A percentile compares a stretch with the other conserved stretches of the same genome.
Evolutionary conservation across 768 basidiomycete genomes (phyloP).

Genomic region (Collybiopsis confluens): DNA sequence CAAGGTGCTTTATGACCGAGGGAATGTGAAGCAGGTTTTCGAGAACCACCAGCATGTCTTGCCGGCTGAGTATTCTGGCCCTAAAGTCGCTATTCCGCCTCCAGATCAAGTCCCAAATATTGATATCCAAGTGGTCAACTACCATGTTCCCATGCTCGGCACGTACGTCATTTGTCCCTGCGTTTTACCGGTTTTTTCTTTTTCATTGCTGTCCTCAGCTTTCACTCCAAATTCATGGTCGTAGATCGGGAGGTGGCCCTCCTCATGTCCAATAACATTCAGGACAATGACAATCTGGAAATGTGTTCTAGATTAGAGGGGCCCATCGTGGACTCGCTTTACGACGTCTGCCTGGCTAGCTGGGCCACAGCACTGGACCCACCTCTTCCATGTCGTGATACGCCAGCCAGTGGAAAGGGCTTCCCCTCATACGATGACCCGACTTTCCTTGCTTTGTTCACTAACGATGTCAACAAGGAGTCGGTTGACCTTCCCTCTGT

Average conservation of each 20-base stretch:
- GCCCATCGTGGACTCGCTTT: slow-evolving; percentile 63
- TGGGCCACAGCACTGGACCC: slow-evolving; percentile 50
- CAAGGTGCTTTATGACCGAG: slow-evolving; percentile 70
- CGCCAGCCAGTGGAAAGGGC: slow-evolving; percentile 22
- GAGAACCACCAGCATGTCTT: slow-evolving; percentile 44
- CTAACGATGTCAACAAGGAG: neutral
- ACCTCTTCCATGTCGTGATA: slow-evolving; percentile 35
- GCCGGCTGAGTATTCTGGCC: slow-evolving; percentile 38
- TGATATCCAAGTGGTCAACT: slow-evolving; percentile 57
- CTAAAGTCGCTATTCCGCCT: slow-evolving; percentile 46
- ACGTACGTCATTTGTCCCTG: too few relatives aligned
- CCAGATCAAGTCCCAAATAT: slow-evolving; percentile 56
- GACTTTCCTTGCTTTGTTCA: neutral
- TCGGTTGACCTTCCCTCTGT: neutral
- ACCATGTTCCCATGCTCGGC: slow-evolving; percentile 30
- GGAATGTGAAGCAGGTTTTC: slow-evolving; percentile 45
- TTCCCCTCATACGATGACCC: slow-evolving; percentile 37
- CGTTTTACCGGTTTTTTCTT: neutral
- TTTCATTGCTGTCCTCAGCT: slow-evolving; percentile 34
- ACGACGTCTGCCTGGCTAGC: slow-evolving; percentile 63
- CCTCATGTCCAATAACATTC: slow-evolving; percentile 67
- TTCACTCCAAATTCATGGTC: slow-evolving; percentile 68
- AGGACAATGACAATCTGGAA: slow-evolving; percentile 36
- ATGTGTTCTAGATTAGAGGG: slow-evolving; percentile 53
- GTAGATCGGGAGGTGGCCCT: slow-evolving; percentile 66